phyloP scores from a whole-genome alignment of 306 rosid species.

The Cajanus cajan region DNA sequence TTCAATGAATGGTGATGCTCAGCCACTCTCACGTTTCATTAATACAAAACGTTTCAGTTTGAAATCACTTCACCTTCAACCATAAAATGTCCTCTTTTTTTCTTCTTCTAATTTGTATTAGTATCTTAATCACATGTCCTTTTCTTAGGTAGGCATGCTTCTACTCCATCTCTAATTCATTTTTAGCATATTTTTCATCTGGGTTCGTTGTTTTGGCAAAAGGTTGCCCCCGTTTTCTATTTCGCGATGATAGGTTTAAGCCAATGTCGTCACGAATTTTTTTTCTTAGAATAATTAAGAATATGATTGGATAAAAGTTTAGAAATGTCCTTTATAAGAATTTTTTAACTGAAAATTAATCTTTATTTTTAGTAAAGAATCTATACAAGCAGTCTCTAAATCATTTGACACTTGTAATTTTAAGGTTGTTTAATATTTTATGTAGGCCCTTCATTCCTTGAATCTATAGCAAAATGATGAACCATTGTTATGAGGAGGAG shows the following conservation, averaged over 20 bases:
- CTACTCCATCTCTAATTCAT: neutral
- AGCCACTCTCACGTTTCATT: neutral
- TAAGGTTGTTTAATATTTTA: neutral
- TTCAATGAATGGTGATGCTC: neutral
- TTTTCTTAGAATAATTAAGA: no score
- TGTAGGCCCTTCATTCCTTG: neutral
- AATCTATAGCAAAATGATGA: conserved; percentile 12
- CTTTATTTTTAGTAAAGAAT: no score
- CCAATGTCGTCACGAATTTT: no score
- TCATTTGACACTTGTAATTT: neutral
- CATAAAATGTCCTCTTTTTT: no score
- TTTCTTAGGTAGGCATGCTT: neutral
- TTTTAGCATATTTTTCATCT: neutral
- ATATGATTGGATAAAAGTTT: no score
- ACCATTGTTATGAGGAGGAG: neutral
- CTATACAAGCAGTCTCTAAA: no score
- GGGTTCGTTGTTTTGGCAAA: no score
- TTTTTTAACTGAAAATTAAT: no score
- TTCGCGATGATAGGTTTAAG: neutral
- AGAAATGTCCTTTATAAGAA: no score
- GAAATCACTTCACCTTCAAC: neutral
- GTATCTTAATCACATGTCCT: neutral
- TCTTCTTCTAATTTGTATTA: no score
- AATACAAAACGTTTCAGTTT: neutral
- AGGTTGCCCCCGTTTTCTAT: neutral